Percentiles rank a stretch among this genome's conserved stretches.
Conservation (phyloP, 2,329 filamentous ascomycete species). For the Xylariaceae sp. region DNA sequence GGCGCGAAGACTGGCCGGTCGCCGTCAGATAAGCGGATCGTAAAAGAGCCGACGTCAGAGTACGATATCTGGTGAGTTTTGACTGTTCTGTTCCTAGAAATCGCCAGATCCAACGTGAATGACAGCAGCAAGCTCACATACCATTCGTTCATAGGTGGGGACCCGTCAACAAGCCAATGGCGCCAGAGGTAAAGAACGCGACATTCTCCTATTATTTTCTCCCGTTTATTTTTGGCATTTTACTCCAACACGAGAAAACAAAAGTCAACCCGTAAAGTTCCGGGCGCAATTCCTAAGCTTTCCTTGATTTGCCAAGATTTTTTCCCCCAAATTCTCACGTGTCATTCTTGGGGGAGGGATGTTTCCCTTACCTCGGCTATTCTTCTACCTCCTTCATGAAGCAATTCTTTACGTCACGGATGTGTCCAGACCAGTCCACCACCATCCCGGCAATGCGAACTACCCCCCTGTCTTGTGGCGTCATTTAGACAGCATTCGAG, state of each 20-base stretch:
- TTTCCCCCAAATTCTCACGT: not conserved
- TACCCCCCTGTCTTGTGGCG: slow-evolving; percentile 26
- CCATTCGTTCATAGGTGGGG: slow-evolving; percentile 60
- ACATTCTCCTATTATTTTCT: not conserved
- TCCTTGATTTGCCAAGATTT: not conserved
- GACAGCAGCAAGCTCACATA: slow-evolving; percentile 27
- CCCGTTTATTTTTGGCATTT: too few relatives aligned
- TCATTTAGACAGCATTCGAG: slow-evolving; percentile 21
- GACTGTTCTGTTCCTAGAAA: not conserved
- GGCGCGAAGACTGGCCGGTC: slow-evolving; percentile 97
- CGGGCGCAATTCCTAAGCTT: not conserved
- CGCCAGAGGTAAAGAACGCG: slow-evolving; percentile 67
- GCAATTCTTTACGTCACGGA: slow-evolving; percentile 15
- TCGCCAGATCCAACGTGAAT: not conserved
- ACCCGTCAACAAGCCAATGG: slow-evolving; percentile 99
- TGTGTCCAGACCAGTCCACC: slow-evolving; percentile 4
- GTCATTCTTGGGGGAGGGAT: not conserved
- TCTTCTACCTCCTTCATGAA: slow-evolving; percentile 1
- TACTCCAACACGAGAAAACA: too few relatives aligned
- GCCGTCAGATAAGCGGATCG: slow-evolving; percentile 94
- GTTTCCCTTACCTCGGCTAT: slow-evolving; percentile 11
- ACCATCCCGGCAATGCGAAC: slow-evolving; percentile 10
- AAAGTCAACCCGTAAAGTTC: not conserved
- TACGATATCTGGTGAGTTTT: slow-evolving; percentile 72
- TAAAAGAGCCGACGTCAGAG: slow-evolving; percentile 83